Evolutionary conservation across 2,329 filamentous ascomycete genomes (phyloP).

Genomic region (Trichoderma lentiforme): DNA sequence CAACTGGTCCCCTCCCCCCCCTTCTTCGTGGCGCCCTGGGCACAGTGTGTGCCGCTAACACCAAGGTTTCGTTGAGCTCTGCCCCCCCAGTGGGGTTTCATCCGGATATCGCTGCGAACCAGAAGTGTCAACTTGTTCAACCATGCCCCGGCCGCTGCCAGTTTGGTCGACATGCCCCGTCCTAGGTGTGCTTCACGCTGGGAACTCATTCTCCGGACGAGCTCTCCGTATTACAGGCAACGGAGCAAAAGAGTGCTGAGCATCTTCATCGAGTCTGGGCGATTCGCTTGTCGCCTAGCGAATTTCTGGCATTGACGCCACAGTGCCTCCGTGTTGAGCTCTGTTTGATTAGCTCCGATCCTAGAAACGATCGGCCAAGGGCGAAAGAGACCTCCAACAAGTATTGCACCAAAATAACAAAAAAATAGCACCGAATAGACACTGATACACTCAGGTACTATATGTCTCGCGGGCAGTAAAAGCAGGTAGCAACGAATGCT

Average conservation of each 20-base stretch:
- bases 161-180: neutral
- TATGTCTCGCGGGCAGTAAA: neutral
- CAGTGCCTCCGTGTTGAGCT: neutral
- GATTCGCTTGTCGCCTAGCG: conserved; percentile 7
- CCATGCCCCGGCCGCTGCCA: neutral
- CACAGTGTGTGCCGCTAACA: neutral
- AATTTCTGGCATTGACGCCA: conserved; percentile 8
- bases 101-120: conserved; percentile 14
- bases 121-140: neutral
- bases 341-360: conserved; percentile 14
- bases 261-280: neutral
- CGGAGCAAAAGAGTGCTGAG: neutral
- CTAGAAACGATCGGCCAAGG: neutral
- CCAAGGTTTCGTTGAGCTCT: neutral
- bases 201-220: neutral
- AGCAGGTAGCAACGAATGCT: neutral
- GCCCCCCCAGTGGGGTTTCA: neutral
- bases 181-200: neutral
- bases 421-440: neutral
- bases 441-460: neutral
- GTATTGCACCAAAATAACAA: neutral
- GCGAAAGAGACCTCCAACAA: neutral
- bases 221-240: neutral
- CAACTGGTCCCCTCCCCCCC: neutral
- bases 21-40: neutral